Percentiles rank a stretch among this genome's conserved stretches.
These are phyloP conservation scores for Akanthomyces dipterigenus DNA, from an alignment of 2,329 filamentous ascomycete genomes.

Conservation along the genomic window DNA sequence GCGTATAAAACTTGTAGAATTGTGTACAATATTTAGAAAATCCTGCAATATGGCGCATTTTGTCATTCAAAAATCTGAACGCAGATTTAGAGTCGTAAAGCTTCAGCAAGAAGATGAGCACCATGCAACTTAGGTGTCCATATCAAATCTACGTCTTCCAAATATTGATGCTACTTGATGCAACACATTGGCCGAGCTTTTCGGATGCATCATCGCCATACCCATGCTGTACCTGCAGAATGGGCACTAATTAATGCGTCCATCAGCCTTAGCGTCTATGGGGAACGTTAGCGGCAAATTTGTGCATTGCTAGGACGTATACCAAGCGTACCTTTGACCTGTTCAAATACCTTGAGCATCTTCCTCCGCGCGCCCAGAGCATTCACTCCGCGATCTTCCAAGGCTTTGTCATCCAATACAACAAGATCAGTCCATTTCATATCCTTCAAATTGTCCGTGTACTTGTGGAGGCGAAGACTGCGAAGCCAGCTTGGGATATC, in stretches of 20 bases:
- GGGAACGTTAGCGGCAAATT: neutral
- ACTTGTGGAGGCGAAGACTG: constrained; percentile 93
- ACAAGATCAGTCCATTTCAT: constrained; percentile 93
- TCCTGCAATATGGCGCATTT: neutral
- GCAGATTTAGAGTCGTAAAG: neutral
- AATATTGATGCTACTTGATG: neutral
- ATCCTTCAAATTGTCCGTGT: constrained; percentile 96
- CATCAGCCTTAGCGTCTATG: constrained; percentile 10
- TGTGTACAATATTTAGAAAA: neutral
- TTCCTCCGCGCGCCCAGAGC: constrained; percentile 91
- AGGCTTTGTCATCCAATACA: constrained; percentile 83
- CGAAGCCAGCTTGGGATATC: constrained; percentile 96
- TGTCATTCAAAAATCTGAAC: neutral
- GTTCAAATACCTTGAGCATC: constrained; percentile 98
- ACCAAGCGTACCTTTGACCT: constrained; percentile 65
- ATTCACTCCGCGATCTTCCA: constrained; percentile 91
- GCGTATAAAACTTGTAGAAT: neutral
- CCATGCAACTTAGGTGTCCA: neutral
- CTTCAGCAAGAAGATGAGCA: neutral
- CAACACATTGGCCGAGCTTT: neutral
- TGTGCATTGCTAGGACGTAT: neutral
- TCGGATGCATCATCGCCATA: neutral
- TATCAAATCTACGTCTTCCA: neutral
- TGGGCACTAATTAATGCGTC: constrained; percentile 4
- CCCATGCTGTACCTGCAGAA: constrained; percentile 11